phyloP scores from a whole-genome alignment of 2,329 filamentous ascomycete species.

The Fusarium burgessii region DNA sequence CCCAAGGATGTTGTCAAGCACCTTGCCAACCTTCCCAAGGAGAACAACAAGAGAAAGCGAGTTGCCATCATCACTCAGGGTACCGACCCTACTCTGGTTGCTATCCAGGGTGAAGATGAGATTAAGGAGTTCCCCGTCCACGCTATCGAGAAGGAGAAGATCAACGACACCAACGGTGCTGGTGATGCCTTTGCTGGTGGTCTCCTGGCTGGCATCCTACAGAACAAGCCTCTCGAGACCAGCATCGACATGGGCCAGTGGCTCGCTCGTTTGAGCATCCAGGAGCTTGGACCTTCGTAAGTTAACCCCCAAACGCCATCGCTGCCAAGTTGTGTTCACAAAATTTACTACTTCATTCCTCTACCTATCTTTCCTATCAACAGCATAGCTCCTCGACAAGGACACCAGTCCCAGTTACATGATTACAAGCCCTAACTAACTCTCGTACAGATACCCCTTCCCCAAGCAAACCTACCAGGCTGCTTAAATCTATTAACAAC shows the following conservation, averaged over 20 bases:
- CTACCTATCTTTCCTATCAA: slow-evolving; percentile 37
- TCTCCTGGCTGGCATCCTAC: slow-evolving; percentile 88
- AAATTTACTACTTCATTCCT: slow-evolving; percentile 27
- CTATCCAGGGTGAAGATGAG: slow-evolving; percentile 75
- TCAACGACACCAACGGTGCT: slow-evolving; percentile 96
- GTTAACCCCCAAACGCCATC: slow-evolving; percentile 55
- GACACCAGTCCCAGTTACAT: slow-evolving; percentile 27
- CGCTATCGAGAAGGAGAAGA: slow-evolving; percentile 79
- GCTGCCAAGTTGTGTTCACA: slow-evolving; percentile 14
- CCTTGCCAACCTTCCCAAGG: slow-evolving; percentile 91
- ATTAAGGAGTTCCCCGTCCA: slow-evolving; percentile 85
- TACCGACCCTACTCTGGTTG: slow-evolving; percentile 89
- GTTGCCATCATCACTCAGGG: slow-evolving; percentile 95
- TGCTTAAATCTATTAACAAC: slow-evolving; percentile 50
- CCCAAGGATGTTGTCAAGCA: slow-evolving; percentile 86
- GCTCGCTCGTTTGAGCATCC: slow-evolving; percentile 93
- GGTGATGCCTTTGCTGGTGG: slow-evolving; percentile 97
- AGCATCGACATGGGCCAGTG: slow-evolving; percentile 94
- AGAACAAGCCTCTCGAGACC: slow-evolving; percentile 83
- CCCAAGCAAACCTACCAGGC: slow-evolving; percentile 81
- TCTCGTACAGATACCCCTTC: slow-evolving; percentile 74
- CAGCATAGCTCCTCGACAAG: slow-evolving; percentile 20
- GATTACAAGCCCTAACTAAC: slow-evolving; percentile 35
- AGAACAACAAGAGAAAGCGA: slow-evolving; percentile 85
- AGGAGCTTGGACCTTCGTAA: slow-evolving; percentile 96